phyloP scores from a whole-genome alignment of 352 stramenopile species.

The Pythium chondricola region DNA sequence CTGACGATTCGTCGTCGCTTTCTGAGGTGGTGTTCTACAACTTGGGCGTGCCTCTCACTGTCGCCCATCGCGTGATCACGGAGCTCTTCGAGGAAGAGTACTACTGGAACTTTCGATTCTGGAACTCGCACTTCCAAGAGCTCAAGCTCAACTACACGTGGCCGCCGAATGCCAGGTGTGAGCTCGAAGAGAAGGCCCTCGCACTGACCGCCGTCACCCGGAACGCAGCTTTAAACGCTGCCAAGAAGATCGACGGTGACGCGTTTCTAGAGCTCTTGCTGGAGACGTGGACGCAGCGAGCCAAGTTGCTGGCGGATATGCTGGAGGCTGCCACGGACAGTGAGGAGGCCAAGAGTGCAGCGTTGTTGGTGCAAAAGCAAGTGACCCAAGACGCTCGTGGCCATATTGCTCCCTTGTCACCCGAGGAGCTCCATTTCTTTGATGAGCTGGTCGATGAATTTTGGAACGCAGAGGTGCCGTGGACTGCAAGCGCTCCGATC shows the following conservation, averaged over 20 bases:
- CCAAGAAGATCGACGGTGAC: constrained; percentile 74
- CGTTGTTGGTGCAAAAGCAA: constrained; percentile 27
- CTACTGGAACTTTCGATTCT: constrained; percentile 81
- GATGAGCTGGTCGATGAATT: constrained; percentile 53
- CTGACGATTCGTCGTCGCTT: constrained; percentile 13
- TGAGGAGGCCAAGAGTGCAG: constrained; percentile 29
- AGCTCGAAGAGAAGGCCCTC: constrained; percentile 52
- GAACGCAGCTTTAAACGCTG: constrained; percentile 40
- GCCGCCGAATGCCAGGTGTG: constrained; percentile 34
- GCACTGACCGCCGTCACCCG: constrained; percentile 23
- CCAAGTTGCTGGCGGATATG: constrained; percentile 31
- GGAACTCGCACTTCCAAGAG: constrained; percentile 50
- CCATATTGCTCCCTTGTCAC: constrained; percentile 28
- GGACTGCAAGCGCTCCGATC: constrained; percentile 27
- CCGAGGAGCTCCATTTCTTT: constrained; percentile 38
- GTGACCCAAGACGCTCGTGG: constrained; percentile 32
- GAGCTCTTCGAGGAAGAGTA: constrained; percentile 73
- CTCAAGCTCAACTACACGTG: constrained; percentile 47
- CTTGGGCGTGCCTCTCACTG: constrained; percentile 48
- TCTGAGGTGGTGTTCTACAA: constrained; percentile 67
- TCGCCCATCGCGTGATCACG: constrained; percentile 43
- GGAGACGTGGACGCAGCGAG: constrained; percentile 53
- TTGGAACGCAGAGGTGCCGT: constrained; percentile 61
- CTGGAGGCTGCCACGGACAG: constrained; percentile 56
- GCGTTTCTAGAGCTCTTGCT: constrained; percentile 62